Percentiles rank a stretch among this genome's conserved stretches.
Evolutionary conservation across 768 basidiomycete genomes (phyloP).

Genomic region (Porphyrellus cyaneotinctus): DNA sequence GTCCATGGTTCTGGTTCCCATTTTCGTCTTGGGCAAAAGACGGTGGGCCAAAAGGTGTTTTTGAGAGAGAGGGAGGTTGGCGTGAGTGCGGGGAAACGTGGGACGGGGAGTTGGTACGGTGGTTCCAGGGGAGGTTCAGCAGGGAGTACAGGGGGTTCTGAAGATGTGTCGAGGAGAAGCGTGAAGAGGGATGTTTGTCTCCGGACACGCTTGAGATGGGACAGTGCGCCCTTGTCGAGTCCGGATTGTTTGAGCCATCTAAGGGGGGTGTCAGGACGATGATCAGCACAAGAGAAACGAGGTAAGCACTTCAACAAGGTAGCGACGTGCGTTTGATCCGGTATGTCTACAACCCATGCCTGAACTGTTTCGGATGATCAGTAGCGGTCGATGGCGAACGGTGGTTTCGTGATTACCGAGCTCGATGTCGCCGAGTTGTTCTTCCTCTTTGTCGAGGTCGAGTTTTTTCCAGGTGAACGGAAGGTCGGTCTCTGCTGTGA

Average conservation of each 20-base stretch:
- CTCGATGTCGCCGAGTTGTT: conserved; percentile 52
- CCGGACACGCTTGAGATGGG: conserved; percentile 76
- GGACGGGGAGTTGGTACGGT: conserved; percentile 61
- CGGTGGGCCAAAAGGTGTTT: conserved; percentile 80
- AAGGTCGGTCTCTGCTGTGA: conserved; percentile 54
- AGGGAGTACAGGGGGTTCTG: conserved; percentile 48
- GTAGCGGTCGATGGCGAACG: not conserved
- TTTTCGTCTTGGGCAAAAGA: conserved; percentile 65
- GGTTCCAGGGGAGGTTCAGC: conserved; percentile 39
- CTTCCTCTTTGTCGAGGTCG: conserved; percentile 54
- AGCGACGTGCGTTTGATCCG: conserved; percentile 54
- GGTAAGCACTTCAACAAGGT: conserved; percentile 55
- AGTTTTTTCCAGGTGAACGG: conserved; percentile 64
- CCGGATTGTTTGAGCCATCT: conserved; percentile 70
- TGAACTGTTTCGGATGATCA: conserved; percentile 41
- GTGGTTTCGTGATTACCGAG: conserved; percentile 18
- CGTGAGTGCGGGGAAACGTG: conserved; percentile 64
- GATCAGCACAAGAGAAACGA: not conserved
- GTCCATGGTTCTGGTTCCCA: conserved; percentile 68
- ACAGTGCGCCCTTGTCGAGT: conserved; percentile 57
- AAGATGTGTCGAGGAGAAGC: conserved; percentile 49
- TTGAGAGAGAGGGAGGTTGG: conserved; percentile 61
- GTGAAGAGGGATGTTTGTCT: conserved; percentile 46
- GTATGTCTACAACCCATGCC: conserved; percentile 77
- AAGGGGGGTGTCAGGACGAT: not conserved